Evolutionary conservation across 805 yeast species (phyloP).

Genomic region (Candida nemodendra): DNA sequence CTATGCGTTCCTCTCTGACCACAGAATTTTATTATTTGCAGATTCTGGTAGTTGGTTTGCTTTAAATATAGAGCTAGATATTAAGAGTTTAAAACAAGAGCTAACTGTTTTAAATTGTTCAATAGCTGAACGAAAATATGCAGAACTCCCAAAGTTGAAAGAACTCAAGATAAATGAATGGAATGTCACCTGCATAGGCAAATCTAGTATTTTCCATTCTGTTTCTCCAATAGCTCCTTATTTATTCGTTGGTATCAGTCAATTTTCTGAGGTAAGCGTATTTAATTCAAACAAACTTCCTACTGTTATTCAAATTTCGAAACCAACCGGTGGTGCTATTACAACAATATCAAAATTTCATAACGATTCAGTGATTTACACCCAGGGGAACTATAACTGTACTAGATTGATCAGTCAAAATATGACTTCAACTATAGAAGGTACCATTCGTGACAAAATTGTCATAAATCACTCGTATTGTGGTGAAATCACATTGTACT

Average conservation of each 20-base stretch:
- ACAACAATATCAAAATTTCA: background rate
- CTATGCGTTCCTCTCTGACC: constrained; percentile 4
- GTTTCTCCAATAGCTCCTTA: background rate
- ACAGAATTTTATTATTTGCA: constrained; percentile 5
- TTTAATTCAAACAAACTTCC: background rate
- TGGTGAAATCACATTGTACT: constrained; percentile 3
- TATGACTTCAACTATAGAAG: background rate
- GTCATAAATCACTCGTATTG: constrained; percentile 5
- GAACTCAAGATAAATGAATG: constrained; percentile 11
- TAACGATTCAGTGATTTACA: background rate
- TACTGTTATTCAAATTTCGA: too few relatives aligned
- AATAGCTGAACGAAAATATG: constrained; percentile 12
- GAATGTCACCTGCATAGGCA: constrained; percentile 4
- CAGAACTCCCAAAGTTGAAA: background rate
- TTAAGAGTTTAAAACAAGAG: constrained; percentile 5
- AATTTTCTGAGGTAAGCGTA: background rate
- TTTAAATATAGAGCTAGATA: constrained; percentile 1
- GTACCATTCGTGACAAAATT: constrained; percentile 5
- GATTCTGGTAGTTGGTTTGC: constrained; percentile 8
- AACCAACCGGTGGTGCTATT: background rate
- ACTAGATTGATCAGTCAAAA: background rate
- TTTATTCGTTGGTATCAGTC: constrained; percentile 4
- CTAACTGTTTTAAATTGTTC: constrained; percentile 6
- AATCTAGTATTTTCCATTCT: constrained; percentile 4
- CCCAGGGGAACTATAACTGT: background rate